These are phyloP conservation scores for Dictyostelium discoideum DNA, from an alignment of 78 protist species.

Conservation along the genomic window DNA sequence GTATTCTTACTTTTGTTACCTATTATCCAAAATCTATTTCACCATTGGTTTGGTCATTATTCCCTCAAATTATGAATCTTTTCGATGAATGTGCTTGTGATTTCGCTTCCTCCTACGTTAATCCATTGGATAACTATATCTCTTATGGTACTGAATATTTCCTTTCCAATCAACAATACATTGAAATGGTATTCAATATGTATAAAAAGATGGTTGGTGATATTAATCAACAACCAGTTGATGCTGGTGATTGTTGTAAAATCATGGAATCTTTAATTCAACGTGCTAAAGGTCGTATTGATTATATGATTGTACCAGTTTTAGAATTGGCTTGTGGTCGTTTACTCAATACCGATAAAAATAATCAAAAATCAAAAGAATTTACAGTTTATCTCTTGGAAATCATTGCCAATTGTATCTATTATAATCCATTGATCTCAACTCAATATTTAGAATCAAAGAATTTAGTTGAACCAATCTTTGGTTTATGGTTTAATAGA, in stretches of 20 bases:
- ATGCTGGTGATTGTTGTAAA: constrained; percentile 67
- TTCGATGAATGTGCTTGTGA: constrained; percentile 71
- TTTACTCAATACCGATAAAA: constrained; percentile 38
- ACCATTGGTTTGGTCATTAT: constrained; percentile 40
- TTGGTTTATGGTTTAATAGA: constrained; percentile 41
- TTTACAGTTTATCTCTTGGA: constrained; percentile 44
- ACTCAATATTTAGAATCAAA: constrained; percentile 8
- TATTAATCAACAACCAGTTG: neutral
- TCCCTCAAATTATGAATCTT: constrained; percentile 48
- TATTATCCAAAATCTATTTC: constrained; percentile 72
- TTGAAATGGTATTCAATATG: constrained; percentile 27
- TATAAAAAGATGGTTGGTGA: constrained; percentile 67
- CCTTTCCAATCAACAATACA: constrained; percentile 39
- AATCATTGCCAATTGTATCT: constrained; percentile 71
- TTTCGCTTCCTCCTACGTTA: constrained; percentile 33
- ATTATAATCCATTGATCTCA: constrained; percentile 51
- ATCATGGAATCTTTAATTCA: constrained; percentile 77
- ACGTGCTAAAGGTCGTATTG: constrained; percentile 67
- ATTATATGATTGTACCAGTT: constrained; percentile 26
- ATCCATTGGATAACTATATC: constrained; percentile 79
- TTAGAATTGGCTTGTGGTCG: constrained; percentile 31
- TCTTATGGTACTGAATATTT: constrained; percentile 68
- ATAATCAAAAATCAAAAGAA: constrained; percentile 36
- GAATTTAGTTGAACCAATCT: constrained; percentile 50
- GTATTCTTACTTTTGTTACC: constrained; percentile 67